Conservation (phyloP, 2,329 filamentous ascomycete genomes). For the Atkinsonella hypoxylon region DNA sequence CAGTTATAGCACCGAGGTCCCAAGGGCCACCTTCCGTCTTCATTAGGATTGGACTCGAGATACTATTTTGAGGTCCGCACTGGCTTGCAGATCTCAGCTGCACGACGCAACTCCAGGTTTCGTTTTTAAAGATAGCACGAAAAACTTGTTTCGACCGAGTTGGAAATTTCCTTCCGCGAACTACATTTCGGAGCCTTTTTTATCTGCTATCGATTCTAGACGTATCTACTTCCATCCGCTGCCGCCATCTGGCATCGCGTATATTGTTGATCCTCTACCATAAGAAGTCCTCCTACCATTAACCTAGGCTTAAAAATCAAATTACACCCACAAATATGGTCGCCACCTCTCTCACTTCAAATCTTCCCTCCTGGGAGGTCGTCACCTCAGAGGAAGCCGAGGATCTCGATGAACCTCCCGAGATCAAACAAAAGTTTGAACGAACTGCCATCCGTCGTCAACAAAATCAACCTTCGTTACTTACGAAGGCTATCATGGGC, state of each 20-base stretch:
- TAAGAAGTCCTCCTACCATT: not conserved
- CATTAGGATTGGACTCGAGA: slow-evolving; percentile 7
- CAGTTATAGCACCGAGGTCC: slow-evolving; percentile 27
- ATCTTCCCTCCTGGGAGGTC: slow-evolving; percentile 21
- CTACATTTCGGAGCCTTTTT: not conserved
- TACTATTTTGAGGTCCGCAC: slow-evolving; percentile 12
- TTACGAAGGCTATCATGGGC: slow-evolving; percentile 72
- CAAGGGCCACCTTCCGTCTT: slow-evolving; percentile 21
- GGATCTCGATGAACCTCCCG: slow-evolving; percentile 83
- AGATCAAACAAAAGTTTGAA: slow-evolving; percentile 37
- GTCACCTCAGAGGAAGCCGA: slow-evolving; percentile 48
- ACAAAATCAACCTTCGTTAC: slow-evolving; percentile 60
- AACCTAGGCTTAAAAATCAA: not conserved
- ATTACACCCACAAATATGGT: slow-evolving; percentile 15
- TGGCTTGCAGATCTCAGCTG: slow-evolving; percentile 14
- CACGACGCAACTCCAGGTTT: slow-evolving; percentile 9
- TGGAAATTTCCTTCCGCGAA: not conserved
- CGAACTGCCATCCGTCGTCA: slow-evolving; percentile 35
- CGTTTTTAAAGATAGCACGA: not conserved
- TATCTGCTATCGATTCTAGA: not conserved
- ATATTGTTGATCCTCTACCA: not conserved
- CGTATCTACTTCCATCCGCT: not conserved
- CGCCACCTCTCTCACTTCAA: slow-evolving; percentile 12
- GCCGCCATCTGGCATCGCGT: not conserved
- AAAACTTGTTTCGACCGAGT: not conserved